Evolutionary conservation across 169 alveolate genomes (phyloP), one percentile per base, ranked within the genome.

Genomic region (Sarcocystis neurona): DNA sequence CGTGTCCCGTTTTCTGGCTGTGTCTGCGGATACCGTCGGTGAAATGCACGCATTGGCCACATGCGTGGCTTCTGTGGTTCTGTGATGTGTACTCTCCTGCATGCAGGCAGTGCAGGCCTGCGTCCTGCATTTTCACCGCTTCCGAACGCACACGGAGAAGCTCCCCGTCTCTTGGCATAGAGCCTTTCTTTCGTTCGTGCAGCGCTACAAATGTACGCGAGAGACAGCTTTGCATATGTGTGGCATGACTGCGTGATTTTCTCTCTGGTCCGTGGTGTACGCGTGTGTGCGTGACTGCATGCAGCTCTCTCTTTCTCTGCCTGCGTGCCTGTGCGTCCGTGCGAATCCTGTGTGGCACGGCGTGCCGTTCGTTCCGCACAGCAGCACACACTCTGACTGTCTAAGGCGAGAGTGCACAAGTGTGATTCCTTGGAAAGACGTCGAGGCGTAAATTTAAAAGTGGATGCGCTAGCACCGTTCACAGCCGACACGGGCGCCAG

Each of bases 151-250:
- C 46, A 92, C 91, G 43, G 92, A 91, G 74, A 23, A 43, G 41
- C 74, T 97, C 87, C 98, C 99, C 41, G 98, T 97, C 75, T 86
- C 97, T 32, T 97, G 98, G 98, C 98, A 97, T 89, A 94, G 96
- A 88, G 92, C 97, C 63, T 92, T 97, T 0, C 94, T 97, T 12
- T 93, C 94, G 30, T 95, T 97, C 84, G 96, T 94, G 3, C 97
- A 96, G 87, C 85, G 94, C 41, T 91, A 79, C 89, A 90, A 90
- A 74, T 88, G 93, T 90, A 30, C 8, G 86, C 56, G 68, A n/a
- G n/a, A n/a, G n/a, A n/a, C n/a, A n/a, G n/a, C n/a, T n/a, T n/a
- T n/a, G n/a, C n/a, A n/a, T n/a, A n/a, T n/a, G n/a, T n/a, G n/a
- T n/a, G n/a, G n/a, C n/a, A n/a, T n/a, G n/a, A n/a, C n/a, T n/a